Evolutionary conservation across 108 stramenopile species (phyloP).

Genomic region (Cylindrotheca fusiformis): DNA sequence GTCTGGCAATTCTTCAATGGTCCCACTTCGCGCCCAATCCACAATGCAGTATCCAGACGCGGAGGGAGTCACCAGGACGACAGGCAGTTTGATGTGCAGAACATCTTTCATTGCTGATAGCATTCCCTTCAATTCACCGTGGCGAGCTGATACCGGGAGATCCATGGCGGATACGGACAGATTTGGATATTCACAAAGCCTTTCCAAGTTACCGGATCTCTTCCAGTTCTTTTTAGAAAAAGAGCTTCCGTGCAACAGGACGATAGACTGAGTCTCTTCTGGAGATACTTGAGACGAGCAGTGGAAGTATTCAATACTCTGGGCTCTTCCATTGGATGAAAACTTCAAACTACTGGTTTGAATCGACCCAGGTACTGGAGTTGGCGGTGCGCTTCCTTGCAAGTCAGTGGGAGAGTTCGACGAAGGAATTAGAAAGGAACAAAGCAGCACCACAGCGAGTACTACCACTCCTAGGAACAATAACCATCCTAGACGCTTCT

Average conservation of each 20-base stretch:
- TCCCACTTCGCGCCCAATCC: conserved; percentile 31
- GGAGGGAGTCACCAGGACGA: conserved; percentile 67
- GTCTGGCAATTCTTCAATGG: conserved; percentile 12
- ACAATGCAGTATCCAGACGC: conserved; percentile 69
- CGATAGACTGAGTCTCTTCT: conserved; percentile 22
- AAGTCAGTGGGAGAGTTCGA: too few species aligned
- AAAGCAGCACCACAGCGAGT: too few species aligned
- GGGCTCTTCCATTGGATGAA: too few species aligned
- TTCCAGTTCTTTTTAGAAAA: conserved; percentile 85
- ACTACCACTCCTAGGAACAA: too few species aligned
- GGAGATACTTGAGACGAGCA: neutral
- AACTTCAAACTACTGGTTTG: too few species aligned
- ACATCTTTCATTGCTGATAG: conserved; percentile 32
- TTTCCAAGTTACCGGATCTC: conserved; percentile 48
- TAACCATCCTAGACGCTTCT: too few species aligned
- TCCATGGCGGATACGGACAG: conserved; percentile 58
- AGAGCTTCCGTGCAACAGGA: conserved; percentile 67
- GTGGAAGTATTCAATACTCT: too few species aligned
- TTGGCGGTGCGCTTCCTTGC: too few species aligned
- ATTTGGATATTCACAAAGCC: conserved; percentile 37
- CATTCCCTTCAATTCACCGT: conserved; percentile 30
- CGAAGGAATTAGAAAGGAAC: too few species aligned
- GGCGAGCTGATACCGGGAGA: conserved; percentile 47
- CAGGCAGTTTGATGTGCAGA: conserved; percentile 29
- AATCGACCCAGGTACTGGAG: too few species aligned